phyloP scores from a whole-genome alignment of 2,329 filamentous ascomycete genomes.

The Hypoxylon sp. region DNA sequence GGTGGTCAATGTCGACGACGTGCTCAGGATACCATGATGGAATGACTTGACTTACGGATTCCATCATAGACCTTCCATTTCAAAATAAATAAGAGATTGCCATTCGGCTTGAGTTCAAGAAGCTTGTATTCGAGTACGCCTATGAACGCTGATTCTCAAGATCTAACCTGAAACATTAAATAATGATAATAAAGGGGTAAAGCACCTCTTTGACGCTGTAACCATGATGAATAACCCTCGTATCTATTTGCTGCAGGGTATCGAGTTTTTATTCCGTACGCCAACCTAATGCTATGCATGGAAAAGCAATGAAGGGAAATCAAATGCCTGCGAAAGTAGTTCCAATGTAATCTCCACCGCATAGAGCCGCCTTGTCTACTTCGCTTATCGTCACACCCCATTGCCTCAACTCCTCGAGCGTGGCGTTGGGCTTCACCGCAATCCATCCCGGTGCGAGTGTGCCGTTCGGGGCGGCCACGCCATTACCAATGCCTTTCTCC shows the following conservation, averaged over 20 bases:
- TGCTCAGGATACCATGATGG: constrained; percentile 53
- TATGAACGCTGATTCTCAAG: background rate
- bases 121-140: background rate
- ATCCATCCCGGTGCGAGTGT: constrained; percentile 41
- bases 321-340: constrained; percentile 48
- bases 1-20: constrained; percentile 67
- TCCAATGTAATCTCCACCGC: constrained; percentile 46
- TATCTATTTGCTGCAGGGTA: constrained; percentile 27
- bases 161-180: constrained; percentile 3
- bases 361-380: constrained; percentile 47
- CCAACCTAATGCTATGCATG: constrained; percentile 20
- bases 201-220: constrained; percentile 5
- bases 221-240: constrained; percentile 10
- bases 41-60: constrained; percentile 1
- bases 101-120: background rate
- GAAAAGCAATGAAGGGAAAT: constrained; percentile 22
- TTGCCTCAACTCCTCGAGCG: constrained; percentile 47
- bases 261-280: constrained; percentile 26
- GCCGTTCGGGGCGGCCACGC: constrained; percentile 15
- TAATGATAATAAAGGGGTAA: too few species aligned
- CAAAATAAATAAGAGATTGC: background rate
- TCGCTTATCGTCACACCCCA: constrained; percentile 49
- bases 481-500: constrained; percentile 51
- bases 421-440: constrained; percentile 45
- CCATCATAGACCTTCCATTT: constrained; percentile 2